Evolutionary conservation across 495 filamentous ascomycete species (phyloP), one percentile per base, ranked within the genome.

Genomic region (Xylaria telfairii): DNA sequence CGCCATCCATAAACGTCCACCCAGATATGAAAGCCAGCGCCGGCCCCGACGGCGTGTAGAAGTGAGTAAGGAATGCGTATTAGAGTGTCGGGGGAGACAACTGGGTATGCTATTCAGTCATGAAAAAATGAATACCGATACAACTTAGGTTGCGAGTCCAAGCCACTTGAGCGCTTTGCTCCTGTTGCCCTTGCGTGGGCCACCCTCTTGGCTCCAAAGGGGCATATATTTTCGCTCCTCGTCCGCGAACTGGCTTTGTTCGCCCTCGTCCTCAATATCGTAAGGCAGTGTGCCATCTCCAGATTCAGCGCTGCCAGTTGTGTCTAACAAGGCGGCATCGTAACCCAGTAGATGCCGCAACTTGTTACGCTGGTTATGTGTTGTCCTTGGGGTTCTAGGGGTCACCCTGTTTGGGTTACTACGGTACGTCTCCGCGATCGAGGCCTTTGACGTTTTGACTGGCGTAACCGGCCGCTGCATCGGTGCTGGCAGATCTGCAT

Each of bases 141-240:
- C 12, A 19, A n/a, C 32, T 69, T 8, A 69, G 0, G 26, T 63
- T 15, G 77, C 67, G 13, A 82, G 73, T n/a, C 79, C 79, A 1
- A 81, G 71, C 73, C 77, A 81, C 69, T 79, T 80, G 28, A 81
- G 71, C 41, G 79, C 79, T 67, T 81, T 81, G 8, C 74, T 73
- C 46, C 75, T 78, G 39, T 70, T 79, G 9, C 72, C 73, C 68
- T 78, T 79, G 26, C 72, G 75, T 44, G 72, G 61, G 0, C 46
- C 54, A 2, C 59, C 19, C 30, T 67, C 70, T 21, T 69, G 60
- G 28, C 39, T 61, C 69, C 76, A 81, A 39, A 79, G 71, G 19
- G 80, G 77, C 75, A 81, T 80, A 28, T 80, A 79, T 60, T 79
- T 77, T 5, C 78, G 74, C 41, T 77, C 78, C 59, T 80, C 80